Evolutionary conservation across 352 stramenopile species (phyloP), one percentile per base, ranked within the genome.

Genomic region (Halophytophthora batemanensis): DNA sequence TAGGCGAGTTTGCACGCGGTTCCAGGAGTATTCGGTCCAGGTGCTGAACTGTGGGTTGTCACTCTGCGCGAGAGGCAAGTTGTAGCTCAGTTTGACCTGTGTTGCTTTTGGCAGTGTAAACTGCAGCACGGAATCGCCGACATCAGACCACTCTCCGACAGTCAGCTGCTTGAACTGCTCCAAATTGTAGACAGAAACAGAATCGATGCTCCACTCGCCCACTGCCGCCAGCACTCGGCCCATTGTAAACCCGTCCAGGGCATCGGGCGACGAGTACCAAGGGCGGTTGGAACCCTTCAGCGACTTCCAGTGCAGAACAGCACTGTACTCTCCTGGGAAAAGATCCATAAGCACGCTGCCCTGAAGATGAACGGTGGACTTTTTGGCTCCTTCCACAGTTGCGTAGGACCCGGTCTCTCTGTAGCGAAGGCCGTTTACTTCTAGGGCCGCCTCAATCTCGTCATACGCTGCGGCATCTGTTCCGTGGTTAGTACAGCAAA

Each of bases 101-200:
- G 75, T 80, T 23, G 63, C 59, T 10, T 75, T 81, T 8, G 74
- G 65, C 11, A 92, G 52, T 2, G 54, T 72, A 40, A 92, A 92
- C 19, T 87, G 68, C n/a, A 90, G 69, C 10, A 90, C 64, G 14
- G 82, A 90, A 42, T 88, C 71, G 15, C 82, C 82, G 17, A 92
- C 82, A 42, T 90, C 78, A 1, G 78, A 92, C 82, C 82, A 92
- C 6, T 80, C 52, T 3, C 67, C 61, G 1, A 70, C 33, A 23
- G 69, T 48, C 13, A 49, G 19, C 31, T 63, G 40, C 6, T 58
- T 69, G 39, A 45, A 77, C 33, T 82, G 64, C 8, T 75, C 50
- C 17, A 87, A 56, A 45, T 68, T 59, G 43, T 89, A 92, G 6
- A 86, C 61, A 0, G 82, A 87, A 11, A 89, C 56, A 2, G 60